Evolutionary conservation across 2,329 filamentous ascomycete species (phyloP).

Genomic region (Claviceps fusiformis): DNA sequence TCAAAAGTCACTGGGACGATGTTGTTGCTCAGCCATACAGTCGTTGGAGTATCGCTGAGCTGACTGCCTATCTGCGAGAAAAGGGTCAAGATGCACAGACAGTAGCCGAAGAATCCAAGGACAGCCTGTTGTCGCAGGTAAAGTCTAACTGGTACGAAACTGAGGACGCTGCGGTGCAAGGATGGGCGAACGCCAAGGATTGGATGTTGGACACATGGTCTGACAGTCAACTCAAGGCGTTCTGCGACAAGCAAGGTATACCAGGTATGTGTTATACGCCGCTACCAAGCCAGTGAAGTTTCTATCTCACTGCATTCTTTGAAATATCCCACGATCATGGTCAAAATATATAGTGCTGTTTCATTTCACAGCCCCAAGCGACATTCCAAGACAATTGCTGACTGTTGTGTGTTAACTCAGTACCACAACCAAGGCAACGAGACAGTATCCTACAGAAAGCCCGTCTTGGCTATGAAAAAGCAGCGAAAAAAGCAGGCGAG

Average conservation of each 20-base stretch:
- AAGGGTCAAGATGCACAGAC: constrained; percentile 60
- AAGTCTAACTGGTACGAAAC: constrained; percentile 66
- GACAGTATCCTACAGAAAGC: constrained; percentile 67
- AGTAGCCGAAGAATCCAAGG: constrained; percentile 52
- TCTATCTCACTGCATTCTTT: no score
- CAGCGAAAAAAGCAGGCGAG: constrained; percentile 63
- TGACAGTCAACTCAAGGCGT: constrained; percentile 85
- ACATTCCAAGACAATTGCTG: not conserved
- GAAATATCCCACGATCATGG: not conserved
- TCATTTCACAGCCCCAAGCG: not conserved
- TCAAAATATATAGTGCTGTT: not conserved
- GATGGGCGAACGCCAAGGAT: constrained; percentile 61
- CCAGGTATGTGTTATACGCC: constrained; percentile 33
- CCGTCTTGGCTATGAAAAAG: constrained; percentile 66
- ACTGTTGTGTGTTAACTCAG: constrained; percentile 19
- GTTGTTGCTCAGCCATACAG: constrained; percentile 64
- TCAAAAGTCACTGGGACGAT: constrained; percentile 78
- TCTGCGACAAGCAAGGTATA: constrained; percentile 78
- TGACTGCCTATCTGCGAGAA: constrained; percentile 51
- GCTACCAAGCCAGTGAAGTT: no score
- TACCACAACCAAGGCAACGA: constrained; percentile 74
- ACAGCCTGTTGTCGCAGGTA: constrained; percentile 55
- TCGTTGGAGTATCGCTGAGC: constrained; percentile 58
- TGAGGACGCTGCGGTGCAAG: constrained; percentile 59
- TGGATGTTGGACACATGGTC: constrained; percentile 96